Percentiles rank a stretch among this genome's conserved stretches.
These are phyloP conservation scores for Xylariaceae sp. DNA, from an alignment of 2,329 filamentous ascomycete genomes.

Conservation along the genomic window DNA sequence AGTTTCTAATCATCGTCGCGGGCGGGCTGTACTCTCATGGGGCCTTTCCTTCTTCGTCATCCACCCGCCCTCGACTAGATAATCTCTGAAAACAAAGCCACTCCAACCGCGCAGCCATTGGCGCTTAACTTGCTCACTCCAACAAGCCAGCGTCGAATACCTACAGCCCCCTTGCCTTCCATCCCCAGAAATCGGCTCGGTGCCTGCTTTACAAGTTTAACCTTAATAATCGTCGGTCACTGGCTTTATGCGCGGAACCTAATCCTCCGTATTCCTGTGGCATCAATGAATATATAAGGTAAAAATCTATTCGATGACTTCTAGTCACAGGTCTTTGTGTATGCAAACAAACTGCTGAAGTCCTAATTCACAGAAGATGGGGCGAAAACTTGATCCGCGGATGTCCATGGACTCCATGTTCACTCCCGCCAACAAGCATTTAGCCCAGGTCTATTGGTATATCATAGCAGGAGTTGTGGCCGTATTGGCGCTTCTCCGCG, in stretches of 20 bases:
- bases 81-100: background rate
- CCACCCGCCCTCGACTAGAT: background rate
- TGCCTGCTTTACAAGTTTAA: background rate
- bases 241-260: background rate
- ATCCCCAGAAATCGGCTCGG: background rate
- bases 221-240: background rate
- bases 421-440: slow-evolving; percentile 41
- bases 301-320: too few relatives aligned
- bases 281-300: background rate
- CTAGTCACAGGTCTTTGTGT: too few relatives aligned
- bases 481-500: slow-evolving; percentile 37
- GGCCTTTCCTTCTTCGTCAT: background rate
- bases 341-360: background rate
- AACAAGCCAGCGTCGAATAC: background rate
- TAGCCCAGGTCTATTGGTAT: slow-evolving; percentile 56
- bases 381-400: slow-evolving; percentile 20
- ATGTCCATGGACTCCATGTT: slow-evolving; percentile 33
- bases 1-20: background rate
- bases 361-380: slow-evolving; percentile 23
- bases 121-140: background rate
- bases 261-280: background rate
- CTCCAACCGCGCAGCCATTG: background rate
- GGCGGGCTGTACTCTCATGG: background rate
- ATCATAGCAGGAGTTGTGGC: slow-evolving; percentile 46
- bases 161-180: background rate